A percentile compares a stretch with the other conserved stretches of the same genome.
Evolutionary conservation across 106 monocot genomes (phyloP).

Genomic region (Xerophyta viscosa): DNA sequence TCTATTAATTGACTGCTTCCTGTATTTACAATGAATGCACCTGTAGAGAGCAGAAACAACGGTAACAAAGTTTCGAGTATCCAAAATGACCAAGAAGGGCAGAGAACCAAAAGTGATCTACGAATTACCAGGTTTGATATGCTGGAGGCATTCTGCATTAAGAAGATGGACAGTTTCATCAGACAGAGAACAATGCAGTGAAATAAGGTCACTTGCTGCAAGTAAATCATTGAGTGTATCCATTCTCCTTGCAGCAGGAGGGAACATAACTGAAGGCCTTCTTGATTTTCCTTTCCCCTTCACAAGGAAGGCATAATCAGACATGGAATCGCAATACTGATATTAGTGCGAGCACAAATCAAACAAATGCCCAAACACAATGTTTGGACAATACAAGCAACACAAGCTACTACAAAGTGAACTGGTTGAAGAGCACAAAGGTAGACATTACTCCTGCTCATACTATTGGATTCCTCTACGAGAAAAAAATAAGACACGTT

Average conservation of each 20-base stretch:
- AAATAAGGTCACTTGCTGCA: constrained; percentile 92
- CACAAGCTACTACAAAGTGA: no score
- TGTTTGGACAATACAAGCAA: no score
- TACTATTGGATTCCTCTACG: no score
- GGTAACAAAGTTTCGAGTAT: background rate
- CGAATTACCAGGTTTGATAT: constrained; percentile 82
- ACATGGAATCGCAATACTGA: no score
- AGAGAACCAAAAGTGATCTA: background rate
- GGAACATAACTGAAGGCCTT: constrained; percentile 51
- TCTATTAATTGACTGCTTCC: constrained; percentile 75
- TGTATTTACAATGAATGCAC: constrained; percentile 77
- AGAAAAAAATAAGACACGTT: no score
- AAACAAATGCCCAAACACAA: no score
- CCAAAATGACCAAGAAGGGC: no score
- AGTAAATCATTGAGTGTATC: constrained; percentile 94
- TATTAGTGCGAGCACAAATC: no score
- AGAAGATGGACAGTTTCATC: constrained; percentile 81
- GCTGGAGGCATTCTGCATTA: constrained; percentile 79
- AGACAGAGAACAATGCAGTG: constrained; percentile 84
- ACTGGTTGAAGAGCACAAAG: no score
- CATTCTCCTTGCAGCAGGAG: constrained; percentile 94
- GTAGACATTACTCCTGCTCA: no score
- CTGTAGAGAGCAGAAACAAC: constrained; percentile 16
- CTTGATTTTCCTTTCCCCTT: constrained; percentile 66
- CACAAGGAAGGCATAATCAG: background rate